Conservation (phyloP, 495 filamentous ascomycete species). For the Hypomontagnella submonticulosa region DNA sequence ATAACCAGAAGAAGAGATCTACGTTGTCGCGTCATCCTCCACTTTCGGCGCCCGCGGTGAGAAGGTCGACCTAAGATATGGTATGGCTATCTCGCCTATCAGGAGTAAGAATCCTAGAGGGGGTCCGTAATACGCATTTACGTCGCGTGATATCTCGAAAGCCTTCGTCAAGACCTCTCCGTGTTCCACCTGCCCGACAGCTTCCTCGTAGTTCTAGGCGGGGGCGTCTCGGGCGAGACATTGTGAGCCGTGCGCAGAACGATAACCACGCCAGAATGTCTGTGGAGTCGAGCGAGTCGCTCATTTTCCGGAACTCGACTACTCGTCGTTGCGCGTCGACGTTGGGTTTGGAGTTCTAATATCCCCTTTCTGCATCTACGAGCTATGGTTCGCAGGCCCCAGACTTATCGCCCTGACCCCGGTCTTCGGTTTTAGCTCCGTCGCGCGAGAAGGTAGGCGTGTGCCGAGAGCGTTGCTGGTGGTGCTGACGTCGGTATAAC, state of each 20-base stretch:
- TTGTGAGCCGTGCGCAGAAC: background rate
- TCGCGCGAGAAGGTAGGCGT: background rate
- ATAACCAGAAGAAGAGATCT: too few relatives aligned
- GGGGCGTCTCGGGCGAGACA: background rate
- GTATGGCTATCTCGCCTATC: too few relatives aligned
- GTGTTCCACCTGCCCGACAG: too few relatives aligned
- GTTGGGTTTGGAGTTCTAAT: background rate
- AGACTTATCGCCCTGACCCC: background rate
- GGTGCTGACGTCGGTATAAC: background rate
- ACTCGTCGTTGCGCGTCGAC: slow-evolving; percentile 13
- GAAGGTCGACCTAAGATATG: too few relatives aligned
- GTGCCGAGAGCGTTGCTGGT: background rate
- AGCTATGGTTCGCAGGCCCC: background rate
- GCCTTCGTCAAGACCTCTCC: too few relatives aligned
- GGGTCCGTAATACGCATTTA: too few relatives aligned
- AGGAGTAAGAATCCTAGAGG: too few relatives aligned
- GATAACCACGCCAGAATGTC: slow-evolving; percentile 12
- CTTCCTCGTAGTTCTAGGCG: too few relatives aligned
- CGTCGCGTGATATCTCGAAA: too few relatives aligned
- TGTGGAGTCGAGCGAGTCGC: background rate
- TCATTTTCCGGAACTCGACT: slow-evolving; percentile 28
- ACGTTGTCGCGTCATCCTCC: too few relatives aligned
- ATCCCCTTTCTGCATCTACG: background rate
- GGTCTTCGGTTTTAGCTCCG: slow-evolving; percentile 16
- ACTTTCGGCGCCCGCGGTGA: too few relatives aligned